Evolutionary conservation across 2,329 filamentous ascomycete species (phyloP).

Genomic region (Aspergillus ibericus): DNA sequence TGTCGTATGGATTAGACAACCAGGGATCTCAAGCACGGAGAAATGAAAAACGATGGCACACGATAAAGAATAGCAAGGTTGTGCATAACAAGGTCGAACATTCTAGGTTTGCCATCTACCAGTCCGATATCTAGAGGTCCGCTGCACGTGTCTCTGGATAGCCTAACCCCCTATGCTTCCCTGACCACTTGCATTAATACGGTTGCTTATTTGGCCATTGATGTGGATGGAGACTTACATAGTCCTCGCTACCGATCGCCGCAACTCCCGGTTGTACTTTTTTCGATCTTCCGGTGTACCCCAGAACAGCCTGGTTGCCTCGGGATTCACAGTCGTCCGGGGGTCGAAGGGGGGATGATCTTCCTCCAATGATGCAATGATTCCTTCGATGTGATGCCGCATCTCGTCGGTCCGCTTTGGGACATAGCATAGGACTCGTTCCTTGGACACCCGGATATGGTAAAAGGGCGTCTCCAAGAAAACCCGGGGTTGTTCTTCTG

Average conservation of each 20-base stretch:
- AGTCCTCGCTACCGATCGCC: constrained; percentile 66
- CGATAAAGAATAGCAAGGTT: neutral
- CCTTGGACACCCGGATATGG: constrained; percentile 79
- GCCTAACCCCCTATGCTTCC: neutral
- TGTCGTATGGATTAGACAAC: neutral
- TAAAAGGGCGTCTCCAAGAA: constrained; percentile 79
- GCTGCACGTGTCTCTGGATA: neutral
- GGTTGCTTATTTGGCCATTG: neutral
- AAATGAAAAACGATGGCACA: too few relatives aligned
- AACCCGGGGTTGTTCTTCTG: constrained; percentile 82
- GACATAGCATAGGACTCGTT: constrained; percentile 82
- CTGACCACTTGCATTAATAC: constrained; percentile 1
- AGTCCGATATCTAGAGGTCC: neutral
- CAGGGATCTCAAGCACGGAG: too few relatives aligned
- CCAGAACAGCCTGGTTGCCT: constrained; percentile 86
- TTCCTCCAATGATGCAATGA: constrained; percentile 81
- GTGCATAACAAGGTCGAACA: neutral
- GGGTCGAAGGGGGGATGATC: constrained; percentile 87
- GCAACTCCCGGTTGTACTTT: constrained; percentile 76
- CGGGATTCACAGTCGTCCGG: constrained; percentile 79
- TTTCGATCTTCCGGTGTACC: constrained; percentile 76
- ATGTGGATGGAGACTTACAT: constrained; percentile 19
- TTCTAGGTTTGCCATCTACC: neutral
- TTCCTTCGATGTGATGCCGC: constrained; percentile 77
- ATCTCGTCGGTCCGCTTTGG: constrained; percentile 72